Evolutionary conservation across 2,329 filamentous ascomycete genomes (phyloP), one percentile per base, ranked within the genome.

Genomic region (Ceratocystis diversiconidia): DNA sequence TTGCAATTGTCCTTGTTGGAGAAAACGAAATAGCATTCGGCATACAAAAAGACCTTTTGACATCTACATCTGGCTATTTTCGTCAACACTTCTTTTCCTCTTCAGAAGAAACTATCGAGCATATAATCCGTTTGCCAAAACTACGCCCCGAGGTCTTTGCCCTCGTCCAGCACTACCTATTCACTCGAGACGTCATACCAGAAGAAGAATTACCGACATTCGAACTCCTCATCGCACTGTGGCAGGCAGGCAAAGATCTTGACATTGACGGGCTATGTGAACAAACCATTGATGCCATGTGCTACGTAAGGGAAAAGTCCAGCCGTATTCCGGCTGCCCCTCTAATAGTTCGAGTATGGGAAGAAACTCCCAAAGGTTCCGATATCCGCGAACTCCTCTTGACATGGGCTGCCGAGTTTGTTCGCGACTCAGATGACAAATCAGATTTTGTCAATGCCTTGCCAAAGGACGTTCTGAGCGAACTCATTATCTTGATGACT

Each of bases 401-500:
- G 2, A 79, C 77, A 10, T 86, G 84, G 84, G 81, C 82, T 1
- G 83, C 82, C 30, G 83, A 86, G 72, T 85, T 85, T 69, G 83
- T 85, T 75, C 75, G 81, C 52, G 80, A 80, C 0, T 83, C 82
- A 2, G 79, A 82, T 25, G 76, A 78, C 1, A 77, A 82, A 19
- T 76, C 79, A 7, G 80, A 83, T 67, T 85, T 85, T 70, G 83
- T 81, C 55, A 81, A 80, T 69, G 82, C 82, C 0, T 76, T 86
- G 2, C 83, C 84, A 0, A 80, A 85, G 68, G 82, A 85, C 69
- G 81, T 86, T 1, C 74, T 86, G 5, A 84, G 81, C 68, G 83
- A 85, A 72, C 77, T 86, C 5, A 83, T 86, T 0, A 78, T 86
- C 1, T 76, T 80, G 12, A 85, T 86, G 82, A 84, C 81, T 79